These are phyloP conservation scores for Fraxinus excelsior DNA, from an alignment of 257 asterid species.

Conservation along the genomic window DNA sequence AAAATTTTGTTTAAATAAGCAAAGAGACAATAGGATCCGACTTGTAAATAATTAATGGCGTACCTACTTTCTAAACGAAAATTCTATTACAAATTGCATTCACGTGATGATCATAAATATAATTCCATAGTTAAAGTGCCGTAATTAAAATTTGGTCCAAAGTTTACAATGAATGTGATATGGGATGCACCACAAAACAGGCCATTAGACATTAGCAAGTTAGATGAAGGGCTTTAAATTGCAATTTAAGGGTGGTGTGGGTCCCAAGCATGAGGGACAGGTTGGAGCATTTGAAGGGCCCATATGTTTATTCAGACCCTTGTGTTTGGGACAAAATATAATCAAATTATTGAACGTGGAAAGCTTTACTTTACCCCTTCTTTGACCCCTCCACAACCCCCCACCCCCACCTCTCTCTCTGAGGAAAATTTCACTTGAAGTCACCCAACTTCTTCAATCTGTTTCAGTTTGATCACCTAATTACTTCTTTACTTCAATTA, in stretches of 20 bases:
- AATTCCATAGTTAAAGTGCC: neutral
- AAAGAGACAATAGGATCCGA: neutral
- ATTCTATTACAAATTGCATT: neutral
- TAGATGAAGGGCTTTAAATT: slow-evolving; percentile 28
- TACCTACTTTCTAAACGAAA: neutral
- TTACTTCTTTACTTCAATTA: neutral
- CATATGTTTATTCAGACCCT: slow-evolving; percentile 55
- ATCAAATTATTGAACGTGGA: slow-evolving; percentile 64
- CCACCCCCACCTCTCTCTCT: neutral
- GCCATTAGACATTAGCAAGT: slow-evolving; percentile 42
- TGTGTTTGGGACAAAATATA: slow-evolving; percentile 57
- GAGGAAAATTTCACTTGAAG: neutral
- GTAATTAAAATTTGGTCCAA: neutral
- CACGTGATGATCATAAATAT: neutral
- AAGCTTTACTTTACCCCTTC: slow-evolving; percentile 46
- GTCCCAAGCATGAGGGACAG: slow-evolving; percentile 62
- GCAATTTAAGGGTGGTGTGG: slow-evolving; percentile 25
- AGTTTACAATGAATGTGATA: neutral
- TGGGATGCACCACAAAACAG: slow-evolving; percentile 25
- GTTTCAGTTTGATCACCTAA: neutral
- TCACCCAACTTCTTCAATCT: neutral
- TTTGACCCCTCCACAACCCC: slow-evolving; percentile 35
- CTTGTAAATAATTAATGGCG: neutral
- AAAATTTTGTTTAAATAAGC: neutral
- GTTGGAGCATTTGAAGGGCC: slow-evolving; percentile 49